Base-by-base conservation (phyloP, 495 filamentous ascomycete genomes). In the Filosporella fistucella region DNA sequence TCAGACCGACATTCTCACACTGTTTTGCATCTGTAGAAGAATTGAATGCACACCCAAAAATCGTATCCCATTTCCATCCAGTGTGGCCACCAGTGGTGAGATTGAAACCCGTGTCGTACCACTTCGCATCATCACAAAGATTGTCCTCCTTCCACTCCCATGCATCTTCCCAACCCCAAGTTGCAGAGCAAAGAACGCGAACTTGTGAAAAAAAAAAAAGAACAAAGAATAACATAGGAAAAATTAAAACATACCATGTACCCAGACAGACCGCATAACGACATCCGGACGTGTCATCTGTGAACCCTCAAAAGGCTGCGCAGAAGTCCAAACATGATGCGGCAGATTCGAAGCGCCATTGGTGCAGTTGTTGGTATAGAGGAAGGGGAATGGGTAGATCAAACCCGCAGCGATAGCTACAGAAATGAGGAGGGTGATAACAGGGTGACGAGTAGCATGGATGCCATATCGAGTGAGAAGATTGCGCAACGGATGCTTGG, bases 241-340 rank as follows among this genome's bases (percentile, higher is more conserved):
- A n/a, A n/a, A 37, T 20, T 17, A 4, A 16, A 5, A 22, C 47
- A 25, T 61, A 57, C 58, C 75, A 43, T 79, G 75, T 20, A 79
- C 63, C 76, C 76, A 79, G 45, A 77, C 65, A 14, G 75, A 72
- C 42, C 75, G 75, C 74, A 79, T 77, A 36, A 74, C 69, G 29
- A 79, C 71, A 54, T 79, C 76, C 4, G 72, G 67, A 26, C 66
- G 66, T 28, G 63, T 57, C 20, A 36, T 56, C 3, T 50, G 50
- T 34, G 56, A 52, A 30, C 67, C 66, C 38, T 62, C 53, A 44
- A 80, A 74, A 20, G 80, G 78, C 38, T 76, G 76, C 4, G 83
- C 83, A 29, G 81, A 80, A 18, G 84, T 87, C 85, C 85, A 89
- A 43, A 85, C 85, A 72, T 87, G 81, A 57, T 85, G 78, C 14